A percentile compares a stretch with the other conserved stretches of the same genome.
Conservation (phyloP, 345 rosid genomes). For the Gossypium arboreum region DNA sequence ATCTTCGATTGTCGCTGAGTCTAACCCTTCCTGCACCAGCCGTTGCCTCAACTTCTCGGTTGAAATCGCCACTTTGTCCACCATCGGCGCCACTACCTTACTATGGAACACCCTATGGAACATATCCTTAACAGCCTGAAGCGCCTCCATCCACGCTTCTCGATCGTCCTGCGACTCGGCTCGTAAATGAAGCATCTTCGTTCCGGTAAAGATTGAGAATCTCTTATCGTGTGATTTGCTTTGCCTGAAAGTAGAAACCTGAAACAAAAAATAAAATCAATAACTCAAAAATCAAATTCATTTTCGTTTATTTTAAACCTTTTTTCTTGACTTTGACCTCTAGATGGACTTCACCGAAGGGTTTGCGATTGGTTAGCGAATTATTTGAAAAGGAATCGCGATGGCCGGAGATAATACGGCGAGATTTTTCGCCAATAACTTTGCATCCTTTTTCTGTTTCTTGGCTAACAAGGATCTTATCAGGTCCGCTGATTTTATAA, state of each 20-base stretch:
- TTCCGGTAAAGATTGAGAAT: conserved; percentile 88
- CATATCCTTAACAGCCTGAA: conserved; percentile 89
- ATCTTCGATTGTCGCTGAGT: conserved; percentile 68
- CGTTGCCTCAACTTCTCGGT: conserved; percentile 74
- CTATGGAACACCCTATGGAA: conserved; percentile 88
- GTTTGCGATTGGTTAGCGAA: conserved; percentile 46
- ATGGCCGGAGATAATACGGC: conserved; percentile 45
- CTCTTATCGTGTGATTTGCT: conserved; percentile 91
- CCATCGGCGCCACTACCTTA: conserved; percentile 68
- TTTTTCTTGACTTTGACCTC: conserved; percentile 42
- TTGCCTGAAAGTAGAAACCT: conserved; percentile 69
- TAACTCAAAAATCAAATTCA: neutral
- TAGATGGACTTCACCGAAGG: conserved; percentile 93
- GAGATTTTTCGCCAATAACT: conserved; percentile 82
- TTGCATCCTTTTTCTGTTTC: conserved; percentile 81
- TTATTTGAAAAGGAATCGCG: conserved; percentile 16
- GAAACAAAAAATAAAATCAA: neutral
- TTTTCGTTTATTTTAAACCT: neutral
- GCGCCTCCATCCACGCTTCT: conserved; percentile 77
- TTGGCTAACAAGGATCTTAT: conserved; percentile 69
- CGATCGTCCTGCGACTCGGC: conserved; percentile 85
- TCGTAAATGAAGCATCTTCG: conserved; percentile 79
- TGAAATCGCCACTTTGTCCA: conserved; percentile 45
- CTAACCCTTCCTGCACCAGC: conserved; percentile 62
- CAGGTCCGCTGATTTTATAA: conserved; percentile 87